A percentile compares a stretch with the other conserved stretches of the same genome.
Conservation (phyloP, 108 stramenopile genomes). For the Nitzschia sp. region DNA sequence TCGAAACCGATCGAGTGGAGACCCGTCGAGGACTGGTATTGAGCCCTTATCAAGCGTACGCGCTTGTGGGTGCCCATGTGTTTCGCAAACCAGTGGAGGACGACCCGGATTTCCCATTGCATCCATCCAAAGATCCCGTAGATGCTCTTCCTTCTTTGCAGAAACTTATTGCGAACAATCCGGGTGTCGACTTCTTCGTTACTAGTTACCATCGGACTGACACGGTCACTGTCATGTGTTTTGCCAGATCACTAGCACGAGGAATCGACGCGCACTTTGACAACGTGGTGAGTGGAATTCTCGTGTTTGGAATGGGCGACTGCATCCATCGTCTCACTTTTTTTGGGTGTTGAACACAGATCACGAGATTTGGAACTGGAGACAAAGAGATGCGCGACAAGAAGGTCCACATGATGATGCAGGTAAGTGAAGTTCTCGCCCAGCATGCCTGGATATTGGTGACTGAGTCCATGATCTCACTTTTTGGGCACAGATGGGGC, state of each 20-base stretch:
- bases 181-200: constrained; percentile 67
- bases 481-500: no score
- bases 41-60: constrained; percentile 57
- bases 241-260: constrained; percentile 61
- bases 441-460: no score
- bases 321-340: constrained; percentile 1
- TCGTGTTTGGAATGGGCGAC: not conserved
- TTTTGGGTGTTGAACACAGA: constrained; percentile 15
- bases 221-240: constrained; percentile 33
- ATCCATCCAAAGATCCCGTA: constrained; percentile 54
- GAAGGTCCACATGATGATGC: constrained; percentile 48
- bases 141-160: constrained; percentile 52
- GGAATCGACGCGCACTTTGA: constrained; percentile 67
- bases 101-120: constrained; percentile 16
- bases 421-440: no score
- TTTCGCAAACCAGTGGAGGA: constrained; percentile 34
- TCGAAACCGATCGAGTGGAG: not conserved
- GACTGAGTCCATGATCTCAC: no score
- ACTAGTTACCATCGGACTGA: constrained; percentile 12
- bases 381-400: constrained; percentile 34
- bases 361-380: constrained; percentile 37
- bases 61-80: constrained; percentile 55
- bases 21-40: constrained; percentile 12
- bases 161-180: constrained; percentile 45
- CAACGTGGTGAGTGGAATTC: constrained; percentile 33